Percentiles rank a stretch among this genome's conserved stretches.
Evolutionary conservation across 805 yeast species (phyloP).

Genomic region (Ogataea sp.): DNA sequence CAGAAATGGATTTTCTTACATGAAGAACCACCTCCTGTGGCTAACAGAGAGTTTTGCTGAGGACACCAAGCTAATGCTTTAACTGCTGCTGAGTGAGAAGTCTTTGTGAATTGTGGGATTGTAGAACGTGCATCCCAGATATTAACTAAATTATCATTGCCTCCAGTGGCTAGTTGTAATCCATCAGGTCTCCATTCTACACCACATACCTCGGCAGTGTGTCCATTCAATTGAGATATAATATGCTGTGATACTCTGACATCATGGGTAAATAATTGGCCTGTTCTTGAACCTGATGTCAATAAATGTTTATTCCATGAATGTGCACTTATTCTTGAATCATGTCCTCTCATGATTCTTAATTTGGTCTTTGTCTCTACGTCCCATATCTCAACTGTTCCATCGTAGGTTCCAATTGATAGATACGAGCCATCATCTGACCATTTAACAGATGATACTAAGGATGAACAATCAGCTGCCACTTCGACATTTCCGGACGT

Average conservation of each 20-base stretch:
- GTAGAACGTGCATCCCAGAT: conserved; percentile 82
- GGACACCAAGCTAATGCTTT: conserved; percentile 97
- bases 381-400: conserved; percentile 90
- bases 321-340: conserved; percentile 74
- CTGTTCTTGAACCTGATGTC: conserved; percentile 83
- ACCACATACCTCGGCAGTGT: conserved; percentile 90
- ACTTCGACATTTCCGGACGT: conserved; percentile 67
- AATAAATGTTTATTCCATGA: conserved; percentile 78
- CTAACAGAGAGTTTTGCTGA: conserved; percentile 67
- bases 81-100: conserved; percentile 87
- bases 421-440: conserved; percentile 84
- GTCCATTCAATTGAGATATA: conserved; percentile 51
- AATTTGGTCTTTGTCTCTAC: conserved; percentile 65
- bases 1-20: conserved; percentile 89
- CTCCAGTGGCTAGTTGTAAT: conserved; percentile 80
- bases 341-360: conserved; percentile 69
- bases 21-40: conserved; percentile 96
- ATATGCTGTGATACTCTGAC: conserved; percentile 79
- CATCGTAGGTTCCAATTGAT: conserved; percentile 78
- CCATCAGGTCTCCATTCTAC: conserved; percentile 82
- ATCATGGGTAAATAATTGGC: conserved; percentile 81
- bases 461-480: conserved; percentile 46
- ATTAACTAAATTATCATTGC: conserved; percentile 88
- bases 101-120: conserved; percentile 65
- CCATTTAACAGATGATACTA: conserved; percentile 77